Percentiles rank a stretch among this genome's conserved stretches.
These are phyloP conservation scores for Saturnispora zaruensis DNA, from an alignment of 805 yeast genomes.

Conservation along the genomic window DNA sequence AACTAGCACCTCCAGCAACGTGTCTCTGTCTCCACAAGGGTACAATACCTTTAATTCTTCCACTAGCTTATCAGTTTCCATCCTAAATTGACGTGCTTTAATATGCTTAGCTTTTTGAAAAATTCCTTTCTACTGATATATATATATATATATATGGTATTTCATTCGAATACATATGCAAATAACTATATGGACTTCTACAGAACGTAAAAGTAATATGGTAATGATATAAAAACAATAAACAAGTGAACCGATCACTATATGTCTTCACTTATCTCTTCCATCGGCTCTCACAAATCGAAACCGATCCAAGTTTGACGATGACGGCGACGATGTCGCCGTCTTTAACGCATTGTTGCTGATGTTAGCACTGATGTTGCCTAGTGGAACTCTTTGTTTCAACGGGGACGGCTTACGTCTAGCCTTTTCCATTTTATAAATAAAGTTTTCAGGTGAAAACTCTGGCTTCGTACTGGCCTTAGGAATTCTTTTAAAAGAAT, in stretches of 20 bases:
- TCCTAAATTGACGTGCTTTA: constrained; percentile 4
- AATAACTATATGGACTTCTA: not conserved
- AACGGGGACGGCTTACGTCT: constrained; percentile 12
- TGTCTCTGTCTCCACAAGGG: constrained; percentile 35
- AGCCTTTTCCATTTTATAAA: not conserved
- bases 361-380: constrained; percentile 1
- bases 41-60: constrained; percentile 29
- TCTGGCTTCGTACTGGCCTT: not conserved
- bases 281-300: not conserved
- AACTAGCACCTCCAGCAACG: constrained; percentile 42
- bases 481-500: constrained; percentile 7
- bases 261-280: not conserved
- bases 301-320: not conserved
- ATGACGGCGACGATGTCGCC: too few species aligned
- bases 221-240: not conserved
- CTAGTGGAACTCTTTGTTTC: constrained; percentile 3
- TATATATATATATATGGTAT: not conserved
- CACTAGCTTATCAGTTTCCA: constrained; percentile 34
- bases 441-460: constrained; percentile 11
- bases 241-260: not conserved
- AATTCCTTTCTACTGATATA: not conserved
- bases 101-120: not conserved
- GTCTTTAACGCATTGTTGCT: not conserved
- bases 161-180: not conserved
- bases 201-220: not conserved